These are phyloP conservation scores for Solanum pennellii DNA, from an alignment of 257 asterid genomes.

Conservation along the genomic window DNA sequence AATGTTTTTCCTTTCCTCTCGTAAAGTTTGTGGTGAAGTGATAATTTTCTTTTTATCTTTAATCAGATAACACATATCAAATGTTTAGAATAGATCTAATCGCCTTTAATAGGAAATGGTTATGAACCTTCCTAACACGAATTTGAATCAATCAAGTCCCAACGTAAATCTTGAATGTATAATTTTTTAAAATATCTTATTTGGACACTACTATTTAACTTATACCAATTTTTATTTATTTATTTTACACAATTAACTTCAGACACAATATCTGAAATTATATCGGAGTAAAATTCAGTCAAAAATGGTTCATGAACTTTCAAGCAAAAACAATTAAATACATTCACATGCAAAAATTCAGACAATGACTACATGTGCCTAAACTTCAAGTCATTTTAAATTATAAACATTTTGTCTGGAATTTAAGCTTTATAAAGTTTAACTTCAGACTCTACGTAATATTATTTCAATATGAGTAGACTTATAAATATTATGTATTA, in stretches of 20 bases:
- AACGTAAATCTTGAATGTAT: fast-evolving
- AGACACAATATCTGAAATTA: not conserved
- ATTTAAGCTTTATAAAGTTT: not conserved
- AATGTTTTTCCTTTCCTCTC: not conserved
- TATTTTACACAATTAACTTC: not conserved
- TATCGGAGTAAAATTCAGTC: not conserved
- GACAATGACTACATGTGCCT: not conserved
- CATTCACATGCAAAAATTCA: not conserved
- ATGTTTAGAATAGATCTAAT: not conserved
- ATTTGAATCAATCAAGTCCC: too few species aligned
- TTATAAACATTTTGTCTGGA: not conserved
- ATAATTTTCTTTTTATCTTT: not conserved
- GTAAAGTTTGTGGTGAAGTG: not conserved
- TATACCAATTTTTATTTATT: not conserved
- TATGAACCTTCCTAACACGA: not conserved
- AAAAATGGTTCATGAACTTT: not conserved
- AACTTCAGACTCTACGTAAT: not conserved
- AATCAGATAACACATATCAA: not conserved
- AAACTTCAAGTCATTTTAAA: not conserved
- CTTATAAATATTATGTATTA: too few species aligned
- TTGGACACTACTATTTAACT: not conserved
- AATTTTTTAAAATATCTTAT: not conserved
- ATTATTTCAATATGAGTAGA: too few species aligned
- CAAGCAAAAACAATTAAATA: not conserved
- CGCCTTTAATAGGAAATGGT: not conserved